Base-by-base conservation (phyloP, 2,329 filamentous ascomycete species). In the Daldinia sp. region DNA sequence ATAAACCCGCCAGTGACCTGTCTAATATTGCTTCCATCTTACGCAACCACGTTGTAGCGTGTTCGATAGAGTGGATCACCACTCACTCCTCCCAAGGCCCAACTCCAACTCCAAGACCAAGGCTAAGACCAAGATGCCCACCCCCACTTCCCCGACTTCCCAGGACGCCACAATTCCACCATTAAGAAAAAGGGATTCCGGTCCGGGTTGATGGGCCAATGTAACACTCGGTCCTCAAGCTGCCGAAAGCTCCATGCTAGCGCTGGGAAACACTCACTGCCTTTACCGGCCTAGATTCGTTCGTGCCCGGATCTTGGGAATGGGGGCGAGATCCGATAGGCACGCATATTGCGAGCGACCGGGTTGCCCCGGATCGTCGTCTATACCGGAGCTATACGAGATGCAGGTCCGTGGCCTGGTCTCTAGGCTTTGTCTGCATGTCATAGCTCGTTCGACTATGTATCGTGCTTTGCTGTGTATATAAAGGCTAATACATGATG, bases 161-260 rank as follows among this genome's bases (percentile, higher is more conserved):
- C 5, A 28, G 23, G 53, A 46, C 37, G 61, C 39, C 57, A 20
- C 41, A 39, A 68, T 73, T 72, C 73, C 73, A 73, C 71, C 72
- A 75, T 65, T 73, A 64, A 71, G 62, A 67, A 46, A n/a, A n/a
- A 33, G 18, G 33, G 12, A 50, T 62, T 54, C 56, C 63, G 53
- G 60, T 37, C 44, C 51, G 28, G 46, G 50, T 58, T 23, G 37
- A 42, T 62, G 59, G 60, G 13, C 46, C 48, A 46, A 65, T 42
- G 69, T 73, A 68, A 55, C 63, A 65, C 62, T 70, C 62, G 65
- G 68, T 60, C 39, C 39, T 66, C 51, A 58, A 67, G 63, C 57
- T 42, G 37, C 70, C 70, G 67, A 73, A 63, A 13, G 48, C 26
- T 20, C 41, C 28, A 58, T 53, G 30, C 28, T 44, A 56, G 18